Conservation (phyloP, 2,329 filamentous ascomycete genomes). For the Botrytis medusae region DNA sequence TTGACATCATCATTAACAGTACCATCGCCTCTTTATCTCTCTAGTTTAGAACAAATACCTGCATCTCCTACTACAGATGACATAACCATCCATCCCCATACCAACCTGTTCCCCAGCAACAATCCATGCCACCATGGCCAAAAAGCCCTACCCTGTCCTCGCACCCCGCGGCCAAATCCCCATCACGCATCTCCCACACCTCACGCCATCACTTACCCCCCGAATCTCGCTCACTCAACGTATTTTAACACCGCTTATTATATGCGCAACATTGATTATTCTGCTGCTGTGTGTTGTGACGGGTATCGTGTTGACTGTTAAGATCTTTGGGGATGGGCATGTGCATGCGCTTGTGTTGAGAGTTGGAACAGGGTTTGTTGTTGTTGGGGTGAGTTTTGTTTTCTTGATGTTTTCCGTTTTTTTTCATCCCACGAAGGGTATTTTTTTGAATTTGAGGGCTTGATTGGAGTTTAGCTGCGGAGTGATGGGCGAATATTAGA, state of each 20-base stretch:
- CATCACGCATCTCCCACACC: neutral
- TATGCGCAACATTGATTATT: conserved; percentile 26
- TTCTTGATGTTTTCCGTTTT: neutral
- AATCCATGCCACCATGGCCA: neutral
- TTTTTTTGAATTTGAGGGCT: neutral
- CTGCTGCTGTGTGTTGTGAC: conserved; percentile 23
- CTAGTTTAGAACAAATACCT: neutral
- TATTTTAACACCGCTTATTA: conserved; percentile 28
- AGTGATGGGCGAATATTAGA: too few species aligned
- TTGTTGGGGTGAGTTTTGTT: conserved; percentile 30
- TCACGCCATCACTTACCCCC: neutral
- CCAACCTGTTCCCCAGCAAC: neutral
- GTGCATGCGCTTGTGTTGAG: neutral
- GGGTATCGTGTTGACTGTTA: conserved; percentile 26
- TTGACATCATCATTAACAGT: neutral
- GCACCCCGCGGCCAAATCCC: conserved; percentile 10
- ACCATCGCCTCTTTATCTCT: too few species aligned
- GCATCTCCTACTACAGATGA: neutral
- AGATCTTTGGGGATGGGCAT: neutral
- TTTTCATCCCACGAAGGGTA: too few species aligned
- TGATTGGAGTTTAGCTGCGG: neutral
- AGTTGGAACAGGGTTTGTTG: conserved; percentile 17
- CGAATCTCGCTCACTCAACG: conserved; percentile 22
- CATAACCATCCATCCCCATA: neutral
- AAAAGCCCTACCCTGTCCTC: neutral